Base-by-base conservation (phyloP, 306 rosid genomes). In the Cicer chorassanicum region DNA sequence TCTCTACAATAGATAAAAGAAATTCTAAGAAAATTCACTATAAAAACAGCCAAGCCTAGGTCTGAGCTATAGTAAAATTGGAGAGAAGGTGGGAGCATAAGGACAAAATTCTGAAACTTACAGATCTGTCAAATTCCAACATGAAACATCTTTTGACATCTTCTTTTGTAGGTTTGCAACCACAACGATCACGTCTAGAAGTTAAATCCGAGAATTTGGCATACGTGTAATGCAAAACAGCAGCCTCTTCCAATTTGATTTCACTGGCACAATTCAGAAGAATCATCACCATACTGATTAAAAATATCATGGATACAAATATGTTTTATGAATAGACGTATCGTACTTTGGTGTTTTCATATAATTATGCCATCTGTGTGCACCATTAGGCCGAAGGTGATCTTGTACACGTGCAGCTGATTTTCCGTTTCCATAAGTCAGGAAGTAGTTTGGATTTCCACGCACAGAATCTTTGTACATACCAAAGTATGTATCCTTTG, bases 341-440 rank as follows among this genome's bases (percentile, higher is more conserved):
- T 55, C 50, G 5, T 91, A 94, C 98, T 86, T 90, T 16, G 96
- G 99, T 50, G 93, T 87, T 87, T 90, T 94, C 99, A 94, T 94
- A 74, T 94, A 94, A 80, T 91, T 94, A 85, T 94, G 95, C 98
- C 98, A 94, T 89, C 98, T 91, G 82, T 94, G 98, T 59, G 98
- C 97, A 78, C 98, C 98, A 70, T 94, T 94, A 18, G 99, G 99
- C 55, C 97, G 95, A 67, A 94, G 99, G 83, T 91, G 97, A 82
- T 90, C 89, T 81, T 88, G 93, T 65, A 94, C 62, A 50, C 99
- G 87, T 76, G 97, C 99, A 82, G 79, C 99, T 42, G 99, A 80
- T 88, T 94, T 94, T 83, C 99, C 99, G 80, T 94, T 94, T 76
- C 99, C 99, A 64, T 94, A 94, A 59, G 99, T 94, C 84, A 94